Percentiles rank a stretch among this genome's conserved stretches.
Conservation (phyloP, 345 rosid genomes). For the Euclidium syriacum region DNA sequence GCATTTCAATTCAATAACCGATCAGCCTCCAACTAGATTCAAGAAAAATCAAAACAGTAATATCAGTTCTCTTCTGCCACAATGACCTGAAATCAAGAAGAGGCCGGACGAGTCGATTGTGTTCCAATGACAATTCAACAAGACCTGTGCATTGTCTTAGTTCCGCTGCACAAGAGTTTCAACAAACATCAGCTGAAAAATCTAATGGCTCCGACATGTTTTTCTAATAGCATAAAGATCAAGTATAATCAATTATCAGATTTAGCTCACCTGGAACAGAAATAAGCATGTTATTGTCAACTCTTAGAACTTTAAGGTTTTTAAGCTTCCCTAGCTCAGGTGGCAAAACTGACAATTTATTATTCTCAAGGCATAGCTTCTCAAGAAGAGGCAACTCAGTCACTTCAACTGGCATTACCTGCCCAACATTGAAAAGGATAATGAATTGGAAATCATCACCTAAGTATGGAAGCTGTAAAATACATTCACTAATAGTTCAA, state of each 20-base stretch:
- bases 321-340: constrained; percentile 83
- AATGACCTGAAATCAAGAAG: constrained; percentile 98
- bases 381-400: constrained; percentile 75
- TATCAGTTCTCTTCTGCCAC: constrained; percentile 12
- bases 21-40: constrained; percentile 31
- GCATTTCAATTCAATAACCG: constrained; percentile 41
- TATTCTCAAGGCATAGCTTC: constrained; percentile 85
- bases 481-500: neutral
- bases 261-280: constrained; percentile 84
- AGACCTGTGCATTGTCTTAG: constrained; percentile 80
- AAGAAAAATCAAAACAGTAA: constrained; percentile 12
- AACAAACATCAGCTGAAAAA: constrained; percentile 13
- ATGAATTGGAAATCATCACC: neutral
- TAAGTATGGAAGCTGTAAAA: neutral
- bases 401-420: constrained; percentile 84
- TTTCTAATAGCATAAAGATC: neutral
- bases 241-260: neutral
- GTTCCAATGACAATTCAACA: constrained; percentile 86
- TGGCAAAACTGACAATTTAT: constrained; percentile 72
- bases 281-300: constrained; percentile 68
- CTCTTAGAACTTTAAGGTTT: constrained; percentile 66
- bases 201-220: neutral
- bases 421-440: constrained; percentile 2
- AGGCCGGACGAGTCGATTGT: constrained; percentile 92
- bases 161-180: constrained; percentile 58